Evolutionary conservation across 2,329 filamentous ascomycete species (phyloP).

Genomic region (Pseudocercospora pini-densiflorae): DNA sequence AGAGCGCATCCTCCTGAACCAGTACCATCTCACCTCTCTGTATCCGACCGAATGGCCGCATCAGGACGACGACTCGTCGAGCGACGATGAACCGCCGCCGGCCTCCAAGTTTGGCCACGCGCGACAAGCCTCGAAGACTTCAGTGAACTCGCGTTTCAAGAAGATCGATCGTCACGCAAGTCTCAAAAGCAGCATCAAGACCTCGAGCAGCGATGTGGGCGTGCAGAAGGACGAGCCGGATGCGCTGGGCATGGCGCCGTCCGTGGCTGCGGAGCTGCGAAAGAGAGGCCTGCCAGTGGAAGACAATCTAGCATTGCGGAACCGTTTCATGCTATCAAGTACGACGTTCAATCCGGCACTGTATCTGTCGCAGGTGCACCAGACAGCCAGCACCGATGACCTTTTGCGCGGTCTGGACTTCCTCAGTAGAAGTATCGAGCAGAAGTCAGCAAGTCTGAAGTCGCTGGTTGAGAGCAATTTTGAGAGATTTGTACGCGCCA

Average conservation of each 20-base stretch:
- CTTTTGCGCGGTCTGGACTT: constrained; percentile 82
- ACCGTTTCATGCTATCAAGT: constrained; percentile 92
- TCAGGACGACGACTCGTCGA: constrained; percentile 56
- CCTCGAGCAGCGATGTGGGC: constrained; percentile 70
- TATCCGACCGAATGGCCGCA: constrained; percentile 86
- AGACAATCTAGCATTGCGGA: constrained; percentile 73
- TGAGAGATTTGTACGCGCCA: constrained; percentile 95
- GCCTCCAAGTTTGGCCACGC: constrained; percentile 37
- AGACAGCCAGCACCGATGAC: constrained; percentile 79
- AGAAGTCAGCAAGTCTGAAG: constrained; percentile 96
- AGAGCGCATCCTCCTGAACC: constrained; percentile 78
- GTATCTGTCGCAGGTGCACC: constrained; percentile 91
- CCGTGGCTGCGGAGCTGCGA: constrained; percentile 80
- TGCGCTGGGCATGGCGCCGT: constrained; percentile 84
- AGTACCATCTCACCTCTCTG: constrained; percentile 81
- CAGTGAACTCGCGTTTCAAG: constrained; percentile 65
- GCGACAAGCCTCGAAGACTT: constrained; percentile 18
- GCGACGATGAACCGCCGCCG: constrained; percentile 48
- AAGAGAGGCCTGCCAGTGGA: constrained; percentile 79
- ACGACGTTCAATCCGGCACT: constrained; percentile 92
- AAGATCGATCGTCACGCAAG: constrained; percentile 78
- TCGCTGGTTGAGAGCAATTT: constrained; percentile 97
- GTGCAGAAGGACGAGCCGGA: constrained; percentile 93
- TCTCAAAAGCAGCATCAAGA: constrained; percentile 65
- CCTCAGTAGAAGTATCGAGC: constrained; percentile 89